Percentiles rank a stretch among this genome's conserved stretches.
These are phyloP conservation scores for Carallia brachiata DNA, from an alignment of 345 rosid species.

Conservation along the genomic window DNA sequence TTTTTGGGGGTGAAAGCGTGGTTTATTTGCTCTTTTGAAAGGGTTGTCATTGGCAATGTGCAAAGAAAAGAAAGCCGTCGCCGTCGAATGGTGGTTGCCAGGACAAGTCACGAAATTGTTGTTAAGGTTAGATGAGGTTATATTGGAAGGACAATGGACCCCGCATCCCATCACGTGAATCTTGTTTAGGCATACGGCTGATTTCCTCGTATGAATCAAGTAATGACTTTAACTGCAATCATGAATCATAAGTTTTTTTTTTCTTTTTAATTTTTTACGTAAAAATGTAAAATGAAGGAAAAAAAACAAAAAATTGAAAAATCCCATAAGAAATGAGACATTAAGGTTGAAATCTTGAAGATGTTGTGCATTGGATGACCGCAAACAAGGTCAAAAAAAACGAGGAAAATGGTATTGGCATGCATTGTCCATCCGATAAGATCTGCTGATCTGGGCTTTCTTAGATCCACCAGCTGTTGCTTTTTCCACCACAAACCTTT, in stretches of 20 bases:
- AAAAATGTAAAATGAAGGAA: too few species aligned
- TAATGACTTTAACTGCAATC: not conserved
- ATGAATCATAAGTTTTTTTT: too few species aligned
- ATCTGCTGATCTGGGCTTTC: too few species aligned
- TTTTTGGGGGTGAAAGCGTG: not conserved
- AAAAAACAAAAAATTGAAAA: too few species aligned
- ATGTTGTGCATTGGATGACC: too few species aligned
- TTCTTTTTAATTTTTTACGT: too few species aligned
- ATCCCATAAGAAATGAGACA: too few species aligned
- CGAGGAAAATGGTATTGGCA: too few species aligned
- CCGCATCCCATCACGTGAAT: conserved; percentile 5
- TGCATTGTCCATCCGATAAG: too few species aligned
- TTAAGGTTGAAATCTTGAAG: too few species aligned
- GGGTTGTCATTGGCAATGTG: not conserved
- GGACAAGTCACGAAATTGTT: not conserved
- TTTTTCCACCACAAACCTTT: conserved; percentile 1
- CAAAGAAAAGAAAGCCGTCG: not conserved
- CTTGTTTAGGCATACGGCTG: not conserved
- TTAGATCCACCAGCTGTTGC: not conserved
- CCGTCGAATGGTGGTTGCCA: not conserved
- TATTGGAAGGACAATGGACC: conserved; percentile 1
- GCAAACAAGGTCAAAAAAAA: too few species aligned
- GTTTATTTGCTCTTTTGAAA: not conserved
- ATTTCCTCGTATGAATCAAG: conserved; percentile 9
- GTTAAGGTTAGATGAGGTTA: not conserved